phyloP scores from a whole-genome alignment of 78 protist species.

The Emiliania huxleyi region DNA sequence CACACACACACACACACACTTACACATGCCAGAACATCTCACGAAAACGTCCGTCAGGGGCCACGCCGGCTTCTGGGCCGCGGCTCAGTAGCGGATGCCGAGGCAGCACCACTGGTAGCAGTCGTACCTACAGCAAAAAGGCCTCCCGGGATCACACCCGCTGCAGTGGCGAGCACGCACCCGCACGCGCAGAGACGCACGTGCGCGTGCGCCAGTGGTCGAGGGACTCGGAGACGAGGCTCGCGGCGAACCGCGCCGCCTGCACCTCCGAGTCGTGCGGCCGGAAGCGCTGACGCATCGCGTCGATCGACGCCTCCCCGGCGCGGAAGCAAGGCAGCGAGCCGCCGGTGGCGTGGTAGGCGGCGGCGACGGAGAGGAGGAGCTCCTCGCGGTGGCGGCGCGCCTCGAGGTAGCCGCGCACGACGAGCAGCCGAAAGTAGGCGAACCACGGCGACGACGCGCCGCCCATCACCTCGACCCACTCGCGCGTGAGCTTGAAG shows the following conservation, averaged over 20 bases:
- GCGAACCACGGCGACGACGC: neutral
- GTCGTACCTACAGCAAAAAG: neutral
- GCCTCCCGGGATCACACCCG: no score
- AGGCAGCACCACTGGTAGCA: neutral
- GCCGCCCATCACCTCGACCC: conserved; percentile 61
- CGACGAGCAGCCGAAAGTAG: conserved; percentile 39
- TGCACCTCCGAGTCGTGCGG: neutral
- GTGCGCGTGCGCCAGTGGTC: neutral
- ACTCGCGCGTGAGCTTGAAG: conserved; percentile 71
- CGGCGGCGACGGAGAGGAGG: neutral
- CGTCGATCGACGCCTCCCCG: neutral
- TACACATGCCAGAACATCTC: no score
- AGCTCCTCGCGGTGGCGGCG: conserved; percentile 41
- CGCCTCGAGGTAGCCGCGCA: conserved; percentile 41
- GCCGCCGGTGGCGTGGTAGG: neutral
- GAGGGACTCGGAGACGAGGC: neutral
- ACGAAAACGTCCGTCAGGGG: no score
- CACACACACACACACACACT: no score
- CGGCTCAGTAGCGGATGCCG: neutral
- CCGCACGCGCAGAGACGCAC: no score
- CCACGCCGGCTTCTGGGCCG: no score
- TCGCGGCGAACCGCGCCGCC: neutral
- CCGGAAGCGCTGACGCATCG: conserved; percentile 10
- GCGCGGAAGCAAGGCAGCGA: neutral
- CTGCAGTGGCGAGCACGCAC: no score